Evolutionary conservation across 176 grass and related monocot genomes (phyloP).

Genomic region (Panicum miliaceum): DNA sequence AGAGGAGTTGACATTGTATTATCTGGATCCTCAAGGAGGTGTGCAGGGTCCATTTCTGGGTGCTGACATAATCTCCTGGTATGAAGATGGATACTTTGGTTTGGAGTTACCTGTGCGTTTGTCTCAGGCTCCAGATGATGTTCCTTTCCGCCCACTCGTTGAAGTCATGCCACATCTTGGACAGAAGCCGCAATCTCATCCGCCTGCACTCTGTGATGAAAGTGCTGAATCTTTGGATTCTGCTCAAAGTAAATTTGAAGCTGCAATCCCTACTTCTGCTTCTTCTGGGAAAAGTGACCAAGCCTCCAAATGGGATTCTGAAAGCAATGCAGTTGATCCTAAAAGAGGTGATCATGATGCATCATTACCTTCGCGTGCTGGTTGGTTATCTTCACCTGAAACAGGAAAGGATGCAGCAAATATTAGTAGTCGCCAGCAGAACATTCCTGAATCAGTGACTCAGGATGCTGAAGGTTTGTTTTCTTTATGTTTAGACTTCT

Average conservation of each 20-base stretch:
- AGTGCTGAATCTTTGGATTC: constrained; percentile 56
- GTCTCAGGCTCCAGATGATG: constrained; percentile 74
- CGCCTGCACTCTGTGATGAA: constrained; percentile 19
- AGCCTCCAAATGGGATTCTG: constrained; percentile 43
- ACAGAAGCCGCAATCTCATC: constrained; percentile 45
- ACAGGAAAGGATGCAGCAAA: constrained; percentile 30
- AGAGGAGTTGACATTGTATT: constrained; percentile 90
- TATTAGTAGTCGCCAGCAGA: constrained; percentile 32
- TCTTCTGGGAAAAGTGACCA: constrained; percentile 50
- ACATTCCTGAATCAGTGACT: constrained; percentile 48
- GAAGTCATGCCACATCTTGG: constrained; percentile 90
- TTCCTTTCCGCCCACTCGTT: constrained; percentile 68
- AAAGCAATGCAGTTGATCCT: constrained; percentile 39
- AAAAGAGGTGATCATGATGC: constrained; percentile 49
- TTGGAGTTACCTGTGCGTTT: constrained; percentile 79
- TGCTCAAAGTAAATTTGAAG: constrained; percentile 56
- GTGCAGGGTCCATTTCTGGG: constrained; percentile 94
- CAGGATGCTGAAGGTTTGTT: constrained; percentile 72
- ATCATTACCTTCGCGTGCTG: constrained; percentile 17
- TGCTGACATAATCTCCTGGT: constrained; percentile 90
- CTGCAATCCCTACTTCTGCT: constrained; percentile 39
- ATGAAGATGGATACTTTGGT: constrained; percentile 93
- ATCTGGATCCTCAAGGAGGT: constrained; percentile 90
- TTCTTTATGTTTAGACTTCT: not conserved
- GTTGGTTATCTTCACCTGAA: constrained; percentile 36